Percentiles rank a stretch among this genome's conserved stretches.
These are phyloP conservation scores for Aphanomyces invadans DNA, from an alignment of 352 stramenopile species.

Conservation along the genomic window DNA sequence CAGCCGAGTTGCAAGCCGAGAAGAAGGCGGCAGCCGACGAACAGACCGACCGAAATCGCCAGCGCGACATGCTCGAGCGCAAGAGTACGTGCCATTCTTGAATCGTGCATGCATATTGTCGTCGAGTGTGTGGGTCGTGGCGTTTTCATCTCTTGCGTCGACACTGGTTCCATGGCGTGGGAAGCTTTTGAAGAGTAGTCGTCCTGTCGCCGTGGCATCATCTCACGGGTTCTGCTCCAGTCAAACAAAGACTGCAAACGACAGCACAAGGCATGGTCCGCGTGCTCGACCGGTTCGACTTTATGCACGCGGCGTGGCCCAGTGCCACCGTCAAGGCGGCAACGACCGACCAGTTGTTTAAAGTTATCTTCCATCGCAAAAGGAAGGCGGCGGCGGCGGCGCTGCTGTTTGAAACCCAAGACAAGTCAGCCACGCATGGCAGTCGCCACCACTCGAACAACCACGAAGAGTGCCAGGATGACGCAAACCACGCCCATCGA, in stretches of 20 bases:
- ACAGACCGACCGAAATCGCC: constrained; percentile 58
- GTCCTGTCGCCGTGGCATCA: too few relatives aligned
- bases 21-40: constrained; percentile 46
- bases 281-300: constrained; percentile 51
- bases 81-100: constrained; percentile 57
- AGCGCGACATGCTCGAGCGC: constrained; percentile 55
- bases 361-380: constrained; percentile 62
- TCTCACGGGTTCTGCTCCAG: constrained; percentile 24
- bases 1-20: constrained; percentile 62
- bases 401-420: too few relatives aligned
- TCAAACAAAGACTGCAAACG: constrained; percentile 57
- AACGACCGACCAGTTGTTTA: constrained; percentile 42
- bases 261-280: constrained; percentile 70
- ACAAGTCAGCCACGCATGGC: too few relatives aligned
- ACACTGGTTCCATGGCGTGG: too few relatives aligned
- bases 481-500: neutral
- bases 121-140: too few relatives aligned
- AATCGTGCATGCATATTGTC: too few relatives aligned
- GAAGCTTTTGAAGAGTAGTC: too few relatives aligned
- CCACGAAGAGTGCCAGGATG: too few relatives aligned
- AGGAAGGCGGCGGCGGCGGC: too few relatives aligned
- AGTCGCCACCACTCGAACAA: too few relatives aligned
- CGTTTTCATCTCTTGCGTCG: too few relatives aligned
- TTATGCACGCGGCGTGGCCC: constrained; percentile 47
- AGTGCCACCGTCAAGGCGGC: constrained; percentile 39